Conservation (phyloP, 2,329 filamentous ascomycete genomes). For the Alternaria conjuncta region DNA sequence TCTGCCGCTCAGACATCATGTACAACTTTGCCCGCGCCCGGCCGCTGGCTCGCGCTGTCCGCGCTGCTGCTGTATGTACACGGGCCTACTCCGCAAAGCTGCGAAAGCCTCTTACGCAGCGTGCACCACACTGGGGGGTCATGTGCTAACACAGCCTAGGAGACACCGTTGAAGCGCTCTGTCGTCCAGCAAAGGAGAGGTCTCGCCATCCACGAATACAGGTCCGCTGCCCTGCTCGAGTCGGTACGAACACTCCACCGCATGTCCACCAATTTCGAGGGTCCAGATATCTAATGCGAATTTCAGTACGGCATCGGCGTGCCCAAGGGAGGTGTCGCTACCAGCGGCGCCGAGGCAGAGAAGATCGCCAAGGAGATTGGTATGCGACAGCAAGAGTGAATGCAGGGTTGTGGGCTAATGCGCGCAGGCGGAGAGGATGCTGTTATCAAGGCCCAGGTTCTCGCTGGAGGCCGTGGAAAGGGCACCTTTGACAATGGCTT, state of each 20-base stretch:
- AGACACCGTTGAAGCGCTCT: conserved; percentile 62
- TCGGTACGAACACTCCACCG: conserved; percentile 53
- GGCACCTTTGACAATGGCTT: conserved; percentile 97
- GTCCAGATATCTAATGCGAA: conserved; percentile 31
- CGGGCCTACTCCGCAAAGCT: conserved; percentile 16
- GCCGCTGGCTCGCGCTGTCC: conserved; percentile 79
- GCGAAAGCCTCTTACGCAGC: conserved; percentile 41
- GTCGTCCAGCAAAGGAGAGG: conserved; percentile 80
- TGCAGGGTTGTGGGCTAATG: conserved; percentile 38
- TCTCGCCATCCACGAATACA: conserved; percentile 97
- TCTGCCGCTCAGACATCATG: conserved; percentile 64
- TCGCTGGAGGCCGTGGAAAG: conserved; percentile 97
- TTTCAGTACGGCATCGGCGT: conserved; percentile 90
- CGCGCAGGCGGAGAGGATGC: conserved; percentile 79
- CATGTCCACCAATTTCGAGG: conserved; percentile 10
- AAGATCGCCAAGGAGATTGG: conserved; percentile 87
- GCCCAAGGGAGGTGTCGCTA: conserved; percentile 86
- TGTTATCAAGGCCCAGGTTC: conserved; percentile 99
- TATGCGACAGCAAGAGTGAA: conserved; percentile 48
- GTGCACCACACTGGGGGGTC: conserved; percentile 30
- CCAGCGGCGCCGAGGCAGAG: conserved; percentile 85
- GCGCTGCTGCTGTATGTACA: conserved; percentile 73
- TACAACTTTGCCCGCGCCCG: conserved; percentile 81
- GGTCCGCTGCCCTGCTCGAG: conserved; percentile 88
- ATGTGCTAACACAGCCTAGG: conserved; percentile 54